phyloP scores from a whole-genome alignment of 495 filamentous ascomycete genomes.

The Cercophora sp. region DNA sequence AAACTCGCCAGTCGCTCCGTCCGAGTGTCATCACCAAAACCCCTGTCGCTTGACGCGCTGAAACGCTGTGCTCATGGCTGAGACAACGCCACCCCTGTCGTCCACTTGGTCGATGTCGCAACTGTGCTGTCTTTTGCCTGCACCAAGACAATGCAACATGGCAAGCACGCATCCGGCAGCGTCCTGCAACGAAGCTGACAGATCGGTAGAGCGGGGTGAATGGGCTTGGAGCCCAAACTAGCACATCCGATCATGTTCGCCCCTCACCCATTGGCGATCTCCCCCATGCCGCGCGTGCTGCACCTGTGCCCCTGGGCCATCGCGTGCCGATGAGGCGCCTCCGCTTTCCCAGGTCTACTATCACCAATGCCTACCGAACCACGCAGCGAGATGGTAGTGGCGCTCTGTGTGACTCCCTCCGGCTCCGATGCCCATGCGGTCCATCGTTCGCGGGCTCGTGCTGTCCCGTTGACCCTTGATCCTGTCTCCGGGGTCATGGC shows the following conservation, averaged over 20 bases:
- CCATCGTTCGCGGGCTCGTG: background rate
- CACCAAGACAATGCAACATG: conserved; percentile 18
- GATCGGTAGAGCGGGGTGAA: conserved; percentile 7
- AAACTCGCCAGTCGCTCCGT: conserved; percentile 6
- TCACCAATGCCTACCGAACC: conserved; percentile 15
- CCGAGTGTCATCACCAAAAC: conserved; percentile 5
- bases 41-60: conserved; percentile 16
- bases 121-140: conserved; percentile 9
- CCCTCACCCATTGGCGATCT: background rate
- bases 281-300: background rate
- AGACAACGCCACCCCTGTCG: conserved; percentile 23
- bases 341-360: background rate
- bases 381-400: background rate
- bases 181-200: conserved; percentile 7
- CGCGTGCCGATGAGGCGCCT: conserved; percentile 20
- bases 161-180: conserved; percentile 7
- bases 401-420: background rate
- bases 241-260: background rate
- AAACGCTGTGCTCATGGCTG: conserved; percentile 24
- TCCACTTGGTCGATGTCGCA: conserved; percentile 7
- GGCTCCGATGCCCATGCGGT: conserved; percentile 13
- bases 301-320: conserved; percentile 4
- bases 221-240: background rate
- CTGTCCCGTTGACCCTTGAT: background rate
- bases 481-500: conserved; percentile 10